Evolutionary conservation across 306 rosid genomes (phyloP), one percentile per base, ranked within the genome.

Genomic region (Canavalia gladiata): DNA sequence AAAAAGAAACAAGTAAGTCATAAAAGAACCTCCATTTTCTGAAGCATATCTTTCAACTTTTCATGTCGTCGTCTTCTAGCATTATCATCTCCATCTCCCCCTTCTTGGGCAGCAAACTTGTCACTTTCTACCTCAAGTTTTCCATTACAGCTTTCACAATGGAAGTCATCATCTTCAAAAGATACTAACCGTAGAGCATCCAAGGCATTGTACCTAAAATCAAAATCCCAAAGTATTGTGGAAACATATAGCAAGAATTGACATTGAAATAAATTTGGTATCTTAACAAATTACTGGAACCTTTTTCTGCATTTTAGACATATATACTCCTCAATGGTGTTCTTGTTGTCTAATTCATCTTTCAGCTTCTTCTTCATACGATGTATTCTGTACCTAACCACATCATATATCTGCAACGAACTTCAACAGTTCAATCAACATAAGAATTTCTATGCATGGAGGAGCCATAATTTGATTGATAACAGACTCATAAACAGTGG

Each of bases 341-440:
- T 90, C 84, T 92, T 90, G 93, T 92, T 92, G 66, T 90, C 97
- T 80, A 90, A 75, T 72, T 92, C 95, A 85, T 90, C 97, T 90
- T 90, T 92, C 81, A 92, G 67, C 84, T 90, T 89, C 76, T 90
- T 89, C 86, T 86, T 86, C 97, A 92, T 86, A 28, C 90, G 90
- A 75, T 90, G 91, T 76, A 90, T 70, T 87, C 97, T 86, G 82
- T 92, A 90, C 87, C 97, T 87, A n/a, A 90, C 89, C 70, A 87
- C 93, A 80, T 92, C 94, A 74, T 74, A 89, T 81, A 92, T 82
- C 93, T 92, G 90, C 79, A 87, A 77, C 57, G 72, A 43, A 81
- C 58, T 18, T 18, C 25, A 18, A 18, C 25, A 18, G 25, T 18
- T 18, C 25, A 18, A 63, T 43, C 35, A 77, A 46, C 55, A 57